Conservation (phyloP, 1,284 basidiomycete species). For the Chalciporus sp. region DNA sequence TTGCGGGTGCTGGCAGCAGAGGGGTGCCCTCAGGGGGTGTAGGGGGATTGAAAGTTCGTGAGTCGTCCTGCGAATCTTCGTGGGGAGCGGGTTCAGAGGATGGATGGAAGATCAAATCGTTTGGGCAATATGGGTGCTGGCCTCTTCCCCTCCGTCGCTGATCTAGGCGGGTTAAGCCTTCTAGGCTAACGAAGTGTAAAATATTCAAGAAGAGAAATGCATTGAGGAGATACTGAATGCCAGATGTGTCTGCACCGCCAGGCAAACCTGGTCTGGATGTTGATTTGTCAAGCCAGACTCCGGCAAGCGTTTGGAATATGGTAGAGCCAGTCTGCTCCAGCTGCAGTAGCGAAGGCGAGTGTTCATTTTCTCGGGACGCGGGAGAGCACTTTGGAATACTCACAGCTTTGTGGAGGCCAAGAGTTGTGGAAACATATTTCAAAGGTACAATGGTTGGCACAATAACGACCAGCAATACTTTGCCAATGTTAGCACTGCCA, state of each 20-base stretch:
- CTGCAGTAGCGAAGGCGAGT: slow-evolving; percentile 36
- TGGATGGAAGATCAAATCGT: slow-evolving; percentile 7
- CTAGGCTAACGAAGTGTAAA: slow-evolving; percentile 55
- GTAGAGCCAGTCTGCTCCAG: slow-evolving; percentile 75
- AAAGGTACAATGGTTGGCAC: slow-evolving; percentile 72
- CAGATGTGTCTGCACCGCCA: slow-evolving; percentile 25
- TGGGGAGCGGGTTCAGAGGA: neutral
- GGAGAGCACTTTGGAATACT: slow-evolving; percentile 26
- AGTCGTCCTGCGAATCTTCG: neutral
- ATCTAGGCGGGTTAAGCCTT: slow-evolving; percentile 51
- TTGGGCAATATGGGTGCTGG: slow-evolving; percentile 17
- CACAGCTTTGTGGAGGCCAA: slow-evolving; percentile 80
- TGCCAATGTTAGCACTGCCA: slow-evolving; percentile 4
- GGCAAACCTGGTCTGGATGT: slow-evolving; percentile 24
- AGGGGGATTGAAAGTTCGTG: neutral
- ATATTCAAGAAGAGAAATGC: slow-evolving; percentile 62
- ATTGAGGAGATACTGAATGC: slow-evolving; percentile 57
- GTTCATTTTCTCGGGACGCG: neutral
- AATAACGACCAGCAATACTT: slow-evolving; percentile 73
- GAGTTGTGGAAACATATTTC: slow-evolving; percentile 76
- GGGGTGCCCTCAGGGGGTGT: slow-evolving; percentile 12
- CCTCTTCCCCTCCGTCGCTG: slow-evolving; percentile 34
- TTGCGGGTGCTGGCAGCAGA: slow-evolving; percentile 9
- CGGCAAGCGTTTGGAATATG: slow-evolving; percentile 70
- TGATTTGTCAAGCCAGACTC: slow-evolving; percentile 53